Evolutionary conservation across 305 asterid genomes (phyloP).

Genomic region (Fraxinus sp.): DNA sequence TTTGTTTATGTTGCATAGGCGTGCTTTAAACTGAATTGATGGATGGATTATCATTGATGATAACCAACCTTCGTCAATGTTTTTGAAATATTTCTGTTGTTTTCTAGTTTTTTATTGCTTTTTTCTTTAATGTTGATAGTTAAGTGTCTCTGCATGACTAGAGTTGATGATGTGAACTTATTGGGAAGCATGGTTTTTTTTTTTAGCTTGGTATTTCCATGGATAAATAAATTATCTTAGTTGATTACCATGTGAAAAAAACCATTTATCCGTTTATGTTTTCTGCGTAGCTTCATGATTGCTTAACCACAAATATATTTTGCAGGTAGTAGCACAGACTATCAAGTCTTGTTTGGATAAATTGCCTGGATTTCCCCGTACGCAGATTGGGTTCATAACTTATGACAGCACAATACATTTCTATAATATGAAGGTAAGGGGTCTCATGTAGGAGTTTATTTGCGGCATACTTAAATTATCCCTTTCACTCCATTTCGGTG

Average conservation of each 20-base stretch:
- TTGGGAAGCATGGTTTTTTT: background rate
- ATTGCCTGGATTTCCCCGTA: constrained; percentile 88
- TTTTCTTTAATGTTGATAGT: background rate
- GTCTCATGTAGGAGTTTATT: constrained; percentile 15
- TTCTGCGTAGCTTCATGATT: constrained; percentile 4
- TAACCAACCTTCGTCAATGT: background rate
- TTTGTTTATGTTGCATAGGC: background rate
- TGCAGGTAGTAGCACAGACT: constrained; percentile 85
- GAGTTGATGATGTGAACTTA: background rate
- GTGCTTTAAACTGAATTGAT: background rate
- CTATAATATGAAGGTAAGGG: constrained; percentile 82
- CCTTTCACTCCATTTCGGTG: constrained; percentile 12
- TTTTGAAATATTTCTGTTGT: background rate
- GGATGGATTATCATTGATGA: background rate
- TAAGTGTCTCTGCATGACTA: background rate
- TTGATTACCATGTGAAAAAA: background rate
- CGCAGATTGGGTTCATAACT: constrained; percentile 95
- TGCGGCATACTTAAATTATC: constrained; percentile 11
- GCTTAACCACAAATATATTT: constrained; percentile 6
- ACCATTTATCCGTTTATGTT: constrained; percentile 2
- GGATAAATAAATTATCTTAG: background rate
- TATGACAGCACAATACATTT: constrained; percentile 91
- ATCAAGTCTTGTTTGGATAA: constrained; percentile 80
- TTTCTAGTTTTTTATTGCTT: background rate
- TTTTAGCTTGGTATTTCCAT: background rate